Evolutionary conservation across 2,329 filamentous ascomycete species (phyloP).

Genomic region (Exophiala mesophila): DNA sequence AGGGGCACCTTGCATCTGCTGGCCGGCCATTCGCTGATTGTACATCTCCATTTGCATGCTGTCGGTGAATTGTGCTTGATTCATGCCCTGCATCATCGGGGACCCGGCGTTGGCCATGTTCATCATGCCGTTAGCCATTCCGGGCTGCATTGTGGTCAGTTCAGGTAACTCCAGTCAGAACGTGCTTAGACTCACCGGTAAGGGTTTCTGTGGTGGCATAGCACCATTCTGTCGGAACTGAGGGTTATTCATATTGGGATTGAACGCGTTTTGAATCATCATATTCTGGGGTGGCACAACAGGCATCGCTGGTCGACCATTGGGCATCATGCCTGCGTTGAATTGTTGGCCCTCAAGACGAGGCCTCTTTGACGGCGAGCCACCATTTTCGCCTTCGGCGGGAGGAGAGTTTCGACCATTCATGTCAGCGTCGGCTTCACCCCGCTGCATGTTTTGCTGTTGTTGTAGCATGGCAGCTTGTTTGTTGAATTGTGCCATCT

Average conservation of each 20-base stretch:
- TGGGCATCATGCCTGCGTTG: constrained; percentile 73
- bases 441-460: constrained; percentile 70
- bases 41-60: constrained; percentile 36
- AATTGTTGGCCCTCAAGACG: constrained; percentile 69
- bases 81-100: constrained; percentile 71
- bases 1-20: constrained; percentile 38
- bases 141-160: constrained; percentile 60
- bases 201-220: constrained; percentile 61
- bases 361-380: constrained; percentile 85
- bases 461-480: constrained; percentile 61
- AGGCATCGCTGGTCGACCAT: constrained; percentile 69
- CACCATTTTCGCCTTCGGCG: constrained; percentile 76
- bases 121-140: constrained; percentile 66
- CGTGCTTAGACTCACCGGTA: constrained; percentile 77
- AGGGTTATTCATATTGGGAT: constrained; percentile 65
- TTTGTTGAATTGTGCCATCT: constrained; percentile 20
- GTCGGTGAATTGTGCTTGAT: constrained; percentile 49
- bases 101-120: constrained; percentile 68
- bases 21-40: constrained; percentile 30
- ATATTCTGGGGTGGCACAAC: constrained; percentile 32
- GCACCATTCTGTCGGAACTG: constrained; percentile 36
- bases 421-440: constrained; percentile 81
- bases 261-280: constrained; percentile 63
- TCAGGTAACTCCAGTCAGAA: constrained; percentile 73
- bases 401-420: constrained; percentile 79